Base-by-base conservation (phyloP, 768 basidiomycete species). In the Tulasnella sp. region DNA sequence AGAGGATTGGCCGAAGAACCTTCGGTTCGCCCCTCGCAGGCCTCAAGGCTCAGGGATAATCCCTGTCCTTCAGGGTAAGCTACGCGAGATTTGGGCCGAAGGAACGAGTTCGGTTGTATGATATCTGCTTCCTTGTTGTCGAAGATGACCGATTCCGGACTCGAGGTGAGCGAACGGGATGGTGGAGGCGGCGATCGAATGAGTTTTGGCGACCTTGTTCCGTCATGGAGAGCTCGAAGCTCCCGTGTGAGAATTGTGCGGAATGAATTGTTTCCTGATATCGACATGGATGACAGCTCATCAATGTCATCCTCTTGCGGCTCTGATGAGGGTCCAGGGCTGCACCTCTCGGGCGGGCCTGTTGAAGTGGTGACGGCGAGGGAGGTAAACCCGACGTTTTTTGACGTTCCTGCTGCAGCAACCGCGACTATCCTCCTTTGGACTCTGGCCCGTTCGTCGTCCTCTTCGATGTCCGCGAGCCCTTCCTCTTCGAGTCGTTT, bases 101-200 rank as follows among this genome's bases (percentile, higher is more conserved):
- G 75, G 61, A 76, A 76, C 29, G 75, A 76, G 35, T 29, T 51
- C 32, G 75, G 61, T 20, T 57, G 51, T 37, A 76, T 76, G 44
- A 69, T 32, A 37, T 61, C 75, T 48, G 39, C 44, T 23, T 73
- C 70, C 26, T 46, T 77, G 71, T 72, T 76, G n/a, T 73, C 55
- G 70, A 77, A 40, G 26, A 77, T 77, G 26, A 77, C 69, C 15
- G 77, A 72, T 70, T 77, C 77, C 16, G 77, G 77, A 29, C 67
- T 72, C 7, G 51, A 76, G 29, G 39, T 40, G 29, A 57, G 26
- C 35, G 61, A 76, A 9, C 75, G 55, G 18, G 48, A 35, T 5
- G 61, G 61, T 5, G 61, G 61, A 67, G 29, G n/a, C 11, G 61
- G 61, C 11, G 61, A 35, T 18, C 61, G 32, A 16, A 15, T 2